Base-by-base conservation (phyloP, 2,329 filamentous ascomycete species). In the Colletotrichum trifolii region DNA sequence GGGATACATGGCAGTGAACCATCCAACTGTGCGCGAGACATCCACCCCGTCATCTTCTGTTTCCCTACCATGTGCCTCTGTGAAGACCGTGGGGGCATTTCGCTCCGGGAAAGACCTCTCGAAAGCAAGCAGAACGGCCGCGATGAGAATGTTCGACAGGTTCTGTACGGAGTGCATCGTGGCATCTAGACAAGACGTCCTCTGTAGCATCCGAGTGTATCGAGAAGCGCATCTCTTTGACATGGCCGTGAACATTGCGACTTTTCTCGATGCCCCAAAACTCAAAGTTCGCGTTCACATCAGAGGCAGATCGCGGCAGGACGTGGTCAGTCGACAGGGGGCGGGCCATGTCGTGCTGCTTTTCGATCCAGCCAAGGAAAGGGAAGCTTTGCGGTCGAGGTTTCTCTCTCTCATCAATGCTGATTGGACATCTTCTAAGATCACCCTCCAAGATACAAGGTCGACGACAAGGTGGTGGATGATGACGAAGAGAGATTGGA, bases 371-470 rank as follows among this genome's bases (percentile, higher is more conserved):
- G 12, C 38, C 50, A 3, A 55, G 52, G 25, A 61, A 61, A 1
- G 50, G 50, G 12, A 42, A 56, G 33, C 55, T 3, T 38, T 9
- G 10, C 10, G 34, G 45, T 56, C n/a, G 42, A 6, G 45, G 52
- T 13, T 35, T 6, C 3, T 8, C 9, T 8, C 9, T 15, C 49
- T 38, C 38, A 38, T 49, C 1, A 55, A 46, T 3, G 52, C 13
- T 6, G 36, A 8, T 10, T 83, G 80, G 0, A 84, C 70, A 49
- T 84, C 80, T 40, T 79, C 75, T 0, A 82, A 68, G 2, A 83
- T 71, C 3, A 81, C 73, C 8, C 79, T 73, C 82, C 82, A 84
- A 0, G 80, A 81, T 1, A 83, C 79, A 4, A 83, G 69, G 55
- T 83, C 81, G 13, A 83, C 74, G 1, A 78, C 73, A 0, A 79